Evolutionary conservation across 2,329 filamentous ascomycete genomes (phyloP).

Genomic region (Hypoxylon sp.): DNA sequence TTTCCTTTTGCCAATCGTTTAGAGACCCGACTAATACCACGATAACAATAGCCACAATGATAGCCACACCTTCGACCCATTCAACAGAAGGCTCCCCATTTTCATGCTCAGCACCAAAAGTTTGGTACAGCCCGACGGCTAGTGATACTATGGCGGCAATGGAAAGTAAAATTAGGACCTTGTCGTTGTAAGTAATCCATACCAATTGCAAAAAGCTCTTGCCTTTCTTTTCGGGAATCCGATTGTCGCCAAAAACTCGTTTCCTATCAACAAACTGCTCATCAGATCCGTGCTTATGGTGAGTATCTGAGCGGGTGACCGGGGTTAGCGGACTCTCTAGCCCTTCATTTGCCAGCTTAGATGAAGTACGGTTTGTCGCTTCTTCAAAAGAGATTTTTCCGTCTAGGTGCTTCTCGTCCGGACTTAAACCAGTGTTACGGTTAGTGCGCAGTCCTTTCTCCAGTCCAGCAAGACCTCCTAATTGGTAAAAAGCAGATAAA

Average conservation of each 20-base stretch:
- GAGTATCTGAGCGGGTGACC: slow-evolving; percentile 42
- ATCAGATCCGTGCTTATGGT: slow-evolving; percentile 39
- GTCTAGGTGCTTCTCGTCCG: slow-evolving; percentile 78
- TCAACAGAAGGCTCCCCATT: slow-evolving; percentile 71
- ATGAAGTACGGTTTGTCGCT: slow-evolving; percentile 62
- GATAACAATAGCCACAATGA: slow-evolving; percentile 83
- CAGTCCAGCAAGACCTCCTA: slow-evolving; percentile 83
- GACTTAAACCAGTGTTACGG: slow-evolving; percentile 78
- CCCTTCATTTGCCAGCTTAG: slow-evolving; percentile 56
- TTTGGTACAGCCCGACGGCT: slow-evolving; percentile 82
- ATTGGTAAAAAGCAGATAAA: slow-evolving; percentile 81
- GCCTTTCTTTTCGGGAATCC: slow-evolving; percentile 79
- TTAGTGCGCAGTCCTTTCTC: slow-evolving; percentile 84
- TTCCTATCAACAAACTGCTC: slow-evolving; percentile 73
- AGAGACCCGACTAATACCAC: slow-evolving; percentile 83
- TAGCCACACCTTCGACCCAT: slow-evolving; percentile 87
- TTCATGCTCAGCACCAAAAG: slow-evolving; percentile 72
- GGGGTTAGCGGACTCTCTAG: slow-evolving; percentile 45
- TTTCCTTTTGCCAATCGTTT: slow-evolving; percentile 86
- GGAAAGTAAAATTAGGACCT: slow-evolving; percentile 80
- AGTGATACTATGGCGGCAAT: slow-evolving; percentile 80
- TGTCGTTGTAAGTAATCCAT: slow-evolving; percentile 89
- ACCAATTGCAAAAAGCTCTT: slow-evolving; percentile 80
- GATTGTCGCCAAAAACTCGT: slow-evolving; percentile 80
- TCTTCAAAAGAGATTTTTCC: slow-evolving; percentile 81